These are phyloP conservation scores for Diospyros lotus DNA, from an alignment of 148 eudicot species.

Conservation along the genomic window DNA sequence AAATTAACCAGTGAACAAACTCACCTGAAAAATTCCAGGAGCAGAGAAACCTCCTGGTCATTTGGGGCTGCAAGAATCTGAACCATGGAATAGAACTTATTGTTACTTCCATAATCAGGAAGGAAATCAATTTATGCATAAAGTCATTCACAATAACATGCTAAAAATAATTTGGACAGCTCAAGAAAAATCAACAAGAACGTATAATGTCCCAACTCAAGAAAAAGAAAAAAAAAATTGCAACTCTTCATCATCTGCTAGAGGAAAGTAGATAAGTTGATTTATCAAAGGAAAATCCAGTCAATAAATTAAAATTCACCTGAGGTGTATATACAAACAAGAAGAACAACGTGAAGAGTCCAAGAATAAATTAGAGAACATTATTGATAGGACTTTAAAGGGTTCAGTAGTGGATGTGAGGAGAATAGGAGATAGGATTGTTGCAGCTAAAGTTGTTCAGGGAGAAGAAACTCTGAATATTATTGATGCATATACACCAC, in stretches of 20 bases:
- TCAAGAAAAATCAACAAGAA: constrained; percentile 1
- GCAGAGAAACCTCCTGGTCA: constrained; percentile 89
- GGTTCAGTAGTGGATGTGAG: too few species aligned
- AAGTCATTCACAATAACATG: neutral
- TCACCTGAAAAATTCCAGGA: constrained; percentile 78
- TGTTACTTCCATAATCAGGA: constrained; percentile 12
- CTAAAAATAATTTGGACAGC: neutral
- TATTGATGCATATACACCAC: too few species aligned
- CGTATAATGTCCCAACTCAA: neutral
- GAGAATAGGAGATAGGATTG: too few species aligned
- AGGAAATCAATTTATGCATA: neutral
- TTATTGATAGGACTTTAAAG: too few species aligned
- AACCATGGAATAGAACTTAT: constrained; percentile 25
- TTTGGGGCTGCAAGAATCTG: constrained; percentile 90
- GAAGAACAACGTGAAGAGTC: too few species aligned
- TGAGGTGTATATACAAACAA: too few species aligned
- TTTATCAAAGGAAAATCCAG: neutral
- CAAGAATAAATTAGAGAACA: too few species aligned
- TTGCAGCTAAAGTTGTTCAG: too few species aligned
- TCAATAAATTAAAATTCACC: too few species aligned
- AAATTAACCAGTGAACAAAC: constrained; percentile 16
- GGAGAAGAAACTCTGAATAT: too few species aligned
- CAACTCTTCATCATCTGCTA: neutral
- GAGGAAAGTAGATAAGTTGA: neutral
- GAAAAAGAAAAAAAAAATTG: neutral